A percentile compares a stretch with the other conserved stretches of the same genome.
Conservation (phyloP, 2,329 filamentous ascomycete species). For the Colletotrichum eleusines region DNA sequence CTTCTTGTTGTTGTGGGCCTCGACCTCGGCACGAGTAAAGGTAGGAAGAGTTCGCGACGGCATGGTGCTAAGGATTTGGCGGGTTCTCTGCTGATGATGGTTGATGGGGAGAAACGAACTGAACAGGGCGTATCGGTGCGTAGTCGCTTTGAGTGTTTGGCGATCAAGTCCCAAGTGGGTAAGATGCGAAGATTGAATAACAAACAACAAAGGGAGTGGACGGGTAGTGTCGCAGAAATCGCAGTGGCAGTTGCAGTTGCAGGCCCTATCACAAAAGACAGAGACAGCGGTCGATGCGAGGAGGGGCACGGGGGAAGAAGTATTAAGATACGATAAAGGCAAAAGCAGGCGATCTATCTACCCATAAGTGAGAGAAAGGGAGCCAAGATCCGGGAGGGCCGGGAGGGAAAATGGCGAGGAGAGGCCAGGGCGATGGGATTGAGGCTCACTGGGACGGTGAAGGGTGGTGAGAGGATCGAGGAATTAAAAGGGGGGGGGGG, state of each 20-base stretch:
- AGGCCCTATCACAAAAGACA: constrained; percentile 19
- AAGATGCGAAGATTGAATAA: constrained; percentile 6
- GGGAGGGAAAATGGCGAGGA: constrained; percentile 15
- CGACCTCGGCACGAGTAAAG: constrained; percentile 83
- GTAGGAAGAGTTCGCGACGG: constrained; percentile 85
- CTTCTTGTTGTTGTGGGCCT: constrained; percentile 80
- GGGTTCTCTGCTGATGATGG: constrained; percentile 35
- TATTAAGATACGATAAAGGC: constrained; percentile 26
- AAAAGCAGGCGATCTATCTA: constrained; percentile 33
- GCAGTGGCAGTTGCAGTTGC: constrained; percentile 21
- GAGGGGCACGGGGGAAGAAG: constrained; percentile 13
- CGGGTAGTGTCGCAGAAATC: constrained; percentile 27
- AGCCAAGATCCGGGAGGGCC: constrained; percentile 40
- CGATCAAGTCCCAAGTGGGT: constrained; percentile 26
- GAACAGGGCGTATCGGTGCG: neutral
- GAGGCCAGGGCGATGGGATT: constrained; percentile 33
- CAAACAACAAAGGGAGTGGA: constrained; percentile 38
- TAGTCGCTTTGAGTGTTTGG: constrained; percentile 17
- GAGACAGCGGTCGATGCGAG: neutral
- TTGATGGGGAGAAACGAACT: constrained; percentile 35
- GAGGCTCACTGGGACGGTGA: constrained; percentile 26
- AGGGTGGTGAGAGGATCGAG: constrained; percentile 34
- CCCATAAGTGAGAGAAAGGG: constrained; percentile 20
- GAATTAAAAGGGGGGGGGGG: constrained; percentile 28
- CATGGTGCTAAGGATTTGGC: constrained; percentile 62